A percentile compares a stretch with the other conserved stretches of the same genome.
These are phyloP conservation scores for Luffa aegyptiaca DNA, from an alignment of 306 rosid genomes.

Conservation along the genomic window DNA sequence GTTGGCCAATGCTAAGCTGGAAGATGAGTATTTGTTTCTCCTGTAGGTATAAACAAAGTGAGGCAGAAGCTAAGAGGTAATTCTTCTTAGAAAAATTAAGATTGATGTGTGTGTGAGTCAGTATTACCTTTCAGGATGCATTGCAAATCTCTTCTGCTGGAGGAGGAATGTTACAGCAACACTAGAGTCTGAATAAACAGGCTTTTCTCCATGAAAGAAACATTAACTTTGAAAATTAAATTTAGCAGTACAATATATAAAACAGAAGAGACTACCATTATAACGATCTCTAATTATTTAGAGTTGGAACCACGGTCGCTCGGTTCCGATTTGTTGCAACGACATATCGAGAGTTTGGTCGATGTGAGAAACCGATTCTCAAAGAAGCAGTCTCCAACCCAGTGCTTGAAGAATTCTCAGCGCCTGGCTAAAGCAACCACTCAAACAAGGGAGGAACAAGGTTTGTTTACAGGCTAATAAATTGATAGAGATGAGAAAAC, in stretches of 20 bases:
- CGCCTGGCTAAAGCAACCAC: slow-evolving; percentile 5
- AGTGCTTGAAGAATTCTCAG: slow-evolving; percentile 35
- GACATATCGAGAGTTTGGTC: slow-evolving; percentile 36
- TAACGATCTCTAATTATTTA: slow-evolving; percentile 20
- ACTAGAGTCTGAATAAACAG: neutral
- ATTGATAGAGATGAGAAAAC: neutral
- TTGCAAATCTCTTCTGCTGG: neutral
- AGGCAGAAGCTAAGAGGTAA: neutral
- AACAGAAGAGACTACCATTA: neutral
- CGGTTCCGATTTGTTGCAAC: slow-evolving; percentile 44
- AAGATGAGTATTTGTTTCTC: neutral
- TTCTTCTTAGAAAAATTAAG: neutral
- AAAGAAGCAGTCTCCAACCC: slow-evolving; percentile 35
- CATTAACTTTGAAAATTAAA: neutral
- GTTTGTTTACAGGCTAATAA: neutral
- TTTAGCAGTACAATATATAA: neutral
- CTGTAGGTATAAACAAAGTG: neutral
- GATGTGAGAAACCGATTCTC: slow-evolving; percentile 41
- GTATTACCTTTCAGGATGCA: neutral
- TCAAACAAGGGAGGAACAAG: neutral
- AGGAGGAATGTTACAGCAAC: neutral
- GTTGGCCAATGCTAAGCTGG: neutral
- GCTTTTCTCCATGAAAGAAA: neutral
- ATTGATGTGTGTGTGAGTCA: neutral
- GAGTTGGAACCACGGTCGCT: slow-evolving; percentile 50